A percentile compares a stretch with the other conserved stretches of the same genome.
These are phyloP conservation scores for Russula emetica DNA, from an alignment of 768 basidiomycete species.

Conservation along the genomic window DNA sequence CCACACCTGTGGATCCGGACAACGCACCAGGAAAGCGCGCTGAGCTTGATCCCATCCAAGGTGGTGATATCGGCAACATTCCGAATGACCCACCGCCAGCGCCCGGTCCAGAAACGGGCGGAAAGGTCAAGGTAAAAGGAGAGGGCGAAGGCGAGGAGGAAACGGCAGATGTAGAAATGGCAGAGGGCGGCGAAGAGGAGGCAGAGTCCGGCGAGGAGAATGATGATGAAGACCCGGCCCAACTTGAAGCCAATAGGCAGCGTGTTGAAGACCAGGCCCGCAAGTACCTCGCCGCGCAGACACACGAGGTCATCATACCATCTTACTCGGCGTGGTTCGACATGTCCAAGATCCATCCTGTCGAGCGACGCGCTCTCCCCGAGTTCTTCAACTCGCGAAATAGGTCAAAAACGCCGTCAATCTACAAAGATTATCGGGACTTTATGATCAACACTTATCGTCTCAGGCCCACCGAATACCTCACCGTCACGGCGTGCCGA, in stretches of 20 bases:
- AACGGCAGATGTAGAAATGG: conserved; percentile 75
- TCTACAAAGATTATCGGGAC: conserved; percentile 99
- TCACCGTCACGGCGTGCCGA: conserved; percentile 95
- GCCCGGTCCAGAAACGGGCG: conserved; percentile 34
- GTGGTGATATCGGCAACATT: conserved; percentile 76
- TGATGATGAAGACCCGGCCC: conserved; percentile 82
- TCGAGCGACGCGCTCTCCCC: conserved; percentile 88
- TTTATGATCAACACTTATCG: conserved; percentile 99
- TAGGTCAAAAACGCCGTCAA: conserved; percentile 89
- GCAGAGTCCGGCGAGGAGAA: conserved; percentile 73
- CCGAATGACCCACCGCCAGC: conserved; percentile 37
- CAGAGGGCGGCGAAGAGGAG: conserved; percentile 71
- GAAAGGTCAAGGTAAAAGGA: conserved; percentile 38
- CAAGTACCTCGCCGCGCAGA: conserved; percentile 95
- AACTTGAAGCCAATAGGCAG: conserved; percentile 72
- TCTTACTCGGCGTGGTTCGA: conserved; percentile 98
- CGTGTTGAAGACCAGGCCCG: conserved; percentile 82
- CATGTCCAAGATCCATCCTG: conserved; percentile 87
- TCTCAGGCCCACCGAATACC: conserved; percentile 87
- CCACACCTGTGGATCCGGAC: conserved; percentile 70
- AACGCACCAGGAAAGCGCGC: conserved; percentile 79
- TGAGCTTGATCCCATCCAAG: conserved; percentile 80
- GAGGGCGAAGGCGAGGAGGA: conserved; percentile 64
- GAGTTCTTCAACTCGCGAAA: conserved; percentile 98
- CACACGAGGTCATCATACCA: conserved; percentile 94